A percentile compares a stretch with the other conserved stretches of the same genome.
Evolutionary conservation across 768 basidiomycete species (phyloP).

Genomic region (Termitomyces sp.): DNA sequence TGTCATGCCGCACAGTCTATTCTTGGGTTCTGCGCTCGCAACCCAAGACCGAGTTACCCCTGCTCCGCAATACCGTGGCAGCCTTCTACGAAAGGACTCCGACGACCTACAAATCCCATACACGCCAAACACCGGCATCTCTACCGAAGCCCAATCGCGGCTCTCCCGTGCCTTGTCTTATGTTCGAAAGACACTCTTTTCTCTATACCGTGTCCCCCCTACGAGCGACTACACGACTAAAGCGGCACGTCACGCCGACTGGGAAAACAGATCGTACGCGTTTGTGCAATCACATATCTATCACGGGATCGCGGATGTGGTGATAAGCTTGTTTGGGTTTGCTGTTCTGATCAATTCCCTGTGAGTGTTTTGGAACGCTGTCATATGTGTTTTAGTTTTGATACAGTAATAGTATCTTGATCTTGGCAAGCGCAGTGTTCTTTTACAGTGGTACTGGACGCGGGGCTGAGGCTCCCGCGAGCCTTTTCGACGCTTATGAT

Average conservation of each 20-base stretch:
- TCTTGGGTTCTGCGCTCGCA: constrained; percentile 80
- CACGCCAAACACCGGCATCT: not conserved
- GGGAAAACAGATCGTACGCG: constrained; percentile 47
- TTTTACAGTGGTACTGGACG: constrained; percentile 37
- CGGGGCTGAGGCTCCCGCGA: constrained; percentile 1
- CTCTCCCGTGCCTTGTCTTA: constrained; percentile 3
- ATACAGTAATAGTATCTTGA: constrained; percentile 54
- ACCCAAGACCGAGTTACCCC: constrained; percentile 67
- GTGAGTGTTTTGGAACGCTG: constrained; percentile 32
- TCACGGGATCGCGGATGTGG: constrained; percentile 64
- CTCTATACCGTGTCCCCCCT: constrained; percentile 34
- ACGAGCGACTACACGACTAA: constrained; percentile 25
- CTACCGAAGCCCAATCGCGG: not conserved
- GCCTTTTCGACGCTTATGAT: constrained; percentile 32
- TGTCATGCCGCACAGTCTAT: constrained; percentile 92
- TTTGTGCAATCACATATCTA: constrained; percentile 62
- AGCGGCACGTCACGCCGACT: constrained; percentile 44
- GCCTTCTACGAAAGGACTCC: constrained; percentile 11
- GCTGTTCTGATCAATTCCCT: constrained; percentile 86
- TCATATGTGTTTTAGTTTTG: constrained; percentile 2
- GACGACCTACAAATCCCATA: constrained; percentile 6
- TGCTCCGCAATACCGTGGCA: no score
- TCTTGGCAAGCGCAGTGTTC: constrained; percentile 80
- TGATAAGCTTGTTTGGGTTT: constrained; percentile 68
- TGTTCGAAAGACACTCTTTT: constrained; percentile 21